These are phyloP conservation scores for Cutaneotrichosporon daszewskae DNA, from an alignment of 1,284 basidiomycete species.

Conservation along the genomic window DNA sequence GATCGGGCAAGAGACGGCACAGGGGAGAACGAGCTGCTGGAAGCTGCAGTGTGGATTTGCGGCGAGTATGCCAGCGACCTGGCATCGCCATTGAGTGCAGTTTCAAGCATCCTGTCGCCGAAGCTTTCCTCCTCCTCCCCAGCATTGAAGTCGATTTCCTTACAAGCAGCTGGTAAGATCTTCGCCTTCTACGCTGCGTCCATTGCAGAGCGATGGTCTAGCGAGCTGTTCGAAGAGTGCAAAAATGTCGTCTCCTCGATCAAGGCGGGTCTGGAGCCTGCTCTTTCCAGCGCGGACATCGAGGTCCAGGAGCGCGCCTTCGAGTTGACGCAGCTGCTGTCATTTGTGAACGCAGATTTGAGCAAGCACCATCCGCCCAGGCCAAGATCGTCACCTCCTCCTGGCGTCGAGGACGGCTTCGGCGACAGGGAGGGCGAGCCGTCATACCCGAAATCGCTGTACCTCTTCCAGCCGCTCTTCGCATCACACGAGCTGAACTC, in stretches of 20 bases:
- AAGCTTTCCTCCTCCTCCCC: conserved; percentile 56
- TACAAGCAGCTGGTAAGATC: conserved; percentile 79
- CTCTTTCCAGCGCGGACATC: conserved; percentile 57
- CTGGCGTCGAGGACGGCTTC: conserved; percentile 45
- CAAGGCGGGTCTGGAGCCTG: conserved; percentile 56
- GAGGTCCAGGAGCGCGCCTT: conserved; percentile 91
- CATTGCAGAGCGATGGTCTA: conserved; percentile 65
- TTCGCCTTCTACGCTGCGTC: conserved; percentile 78
- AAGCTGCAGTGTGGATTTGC: conserved; percentile 91
- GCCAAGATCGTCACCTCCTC: conserved; percentile 20
- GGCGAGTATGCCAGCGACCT: conserved; percentile 69
- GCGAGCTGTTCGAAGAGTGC: conserved; percentile 50
- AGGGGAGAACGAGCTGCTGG: conserved; percentile 72
- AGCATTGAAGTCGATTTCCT: conserved; percentile 64
- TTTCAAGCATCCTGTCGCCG: conserved; percentile 54
- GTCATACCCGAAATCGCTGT: conserved; percentile 73
- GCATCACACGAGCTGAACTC: conserved; percentile 76
- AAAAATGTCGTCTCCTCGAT: conserved; percentile 60
- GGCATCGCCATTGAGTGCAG: conserved; percentile 43
- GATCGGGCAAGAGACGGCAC: conserved; percentile 51
- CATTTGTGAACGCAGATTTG: conserved; percentile 76
- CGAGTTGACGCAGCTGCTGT: conserved; percentile 71
- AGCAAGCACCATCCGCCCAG: conserved; percentile 51
- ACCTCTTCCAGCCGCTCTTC: conserved; percentile 78
- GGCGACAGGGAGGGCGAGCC: conserved; percentile 24